Base-by-base conservation (phyloP, 192 early-diverging fungal species). In the Coemansia aciculifera region DNA sequence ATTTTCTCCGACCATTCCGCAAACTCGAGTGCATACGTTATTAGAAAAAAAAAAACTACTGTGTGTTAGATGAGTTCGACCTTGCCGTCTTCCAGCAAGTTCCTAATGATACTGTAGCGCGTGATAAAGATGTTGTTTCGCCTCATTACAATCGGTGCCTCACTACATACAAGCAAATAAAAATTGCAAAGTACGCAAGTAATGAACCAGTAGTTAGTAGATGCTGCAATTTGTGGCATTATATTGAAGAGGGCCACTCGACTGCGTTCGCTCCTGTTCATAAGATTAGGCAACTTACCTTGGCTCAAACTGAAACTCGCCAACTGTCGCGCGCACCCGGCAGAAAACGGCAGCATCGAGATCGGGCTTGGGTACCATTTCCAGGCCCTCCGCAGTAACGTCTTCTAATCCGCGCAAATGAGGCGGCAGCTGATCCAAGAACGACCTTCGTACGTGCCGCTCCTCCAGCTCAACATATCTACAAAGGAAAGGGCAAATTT, bases 111-210 rank as follows among this genome's bases (percentile, higher is more conserved):
- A 66, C 75, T 77, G 80, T 83, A 83, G 32, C 72, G 54, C 2
- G 80, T 83, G 59, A 83, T 83, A 38, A 83, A 83, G 23, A 83
- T 74, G 57, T 77, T 83, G 72, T 68, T 77, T 13, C 75, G 68
- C 51, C 42, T 72, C 80, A 83, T 83, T n/a, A 72, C 51, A 32
- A 83, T 83, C 51, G 75, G 74, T 34, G 77, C 80, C 59, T 83
- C 75, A 34, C 75, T 75, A 79, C 69, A 68, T 2, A 2, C 23
- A n/a, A n/a, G 11, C 19, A 39, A n/a, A 68, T 38, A 46, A 17
- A 9, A 24, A 39, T 27, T 27, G 32, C 24, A 61, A 29, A 32
- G n/a, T 27, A 67, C 23, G 24, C 46, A 13, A 51, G 40, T 3
- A 2, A 21, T 9, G 19, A 8, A 21, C 21, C 19, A 10, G 21